Evolutionary conservation across 352 stramenopile species (phyloP).

Genomic region (Globisporangium takayamanum): DNA sequence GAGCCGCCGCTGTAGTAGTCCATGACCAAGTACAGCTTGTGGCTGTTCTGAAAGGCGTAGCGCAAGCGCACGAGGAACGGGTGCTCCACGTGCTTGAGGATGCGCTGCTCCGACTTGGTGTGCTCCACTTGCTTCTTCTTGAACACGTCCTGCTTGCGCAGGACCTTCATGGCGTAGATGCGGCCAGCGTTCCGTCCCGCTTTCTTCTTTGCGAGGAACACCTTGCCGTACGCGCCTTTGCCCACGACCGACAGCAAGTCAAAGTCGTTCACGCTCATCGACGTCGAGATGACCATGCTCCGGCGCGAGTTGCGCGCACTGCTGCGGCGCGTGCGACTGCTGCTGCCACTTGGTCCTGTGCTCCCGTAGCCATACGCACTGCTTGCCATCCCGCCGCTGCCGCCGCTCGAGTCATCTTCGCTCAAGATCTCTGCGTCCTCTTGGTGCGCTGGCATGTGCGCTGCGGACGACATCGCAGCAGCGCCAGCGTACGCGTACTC

Average conservation of each 20-base stretch:
- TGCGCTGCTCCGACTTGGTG: slow-evolving; percentile 85
- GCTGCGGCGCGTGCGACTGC: slow-evolving; percentile 25
- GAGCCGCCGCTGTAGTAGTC: slow-evolving; percentile 86
- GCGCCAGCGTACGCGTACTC: slow-evolving; percentile 66
- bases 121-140: slow-evolving; percentile 84
- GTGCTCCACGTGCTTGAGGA: slow-evolving; percentile 84
- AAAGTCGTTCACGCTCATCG: slow-evolving; percentile 85
- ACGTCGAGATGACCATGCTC: slow-evolving; percentile 80
- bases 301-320: slow-evolving; percentile 39
- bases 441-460: slow-evolving; percentile 51
- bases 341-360: not conserved
- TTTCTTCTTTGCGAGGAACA: slow-evolving; percentile 83
- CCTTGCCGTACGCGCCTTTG: slow-evolving; percentile 85
- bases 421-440: slow-evolving; percentile 68
- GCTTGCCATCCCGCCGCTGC: slow-evolving; percentile 1
- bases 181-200: slow-evolving; percentile 51
- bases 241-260: slow-evolving; percentile 80
- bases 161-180: slow-evolving; percentile 88
- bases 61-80: slow-evolving; percentile 85
- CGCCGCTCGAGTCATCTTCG: slow-evolving; percentile 22
- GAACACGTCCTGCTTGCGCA: slow-evolving; percentile 83
- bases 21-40: slow-evolving; percentile 88
- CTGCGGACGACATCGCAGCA: slow-evolving; percentile 37
- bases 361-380: not conserved
- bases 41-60: slow-evolving; percentile 86